A percentile compares a stretch with the other conserved stretches of the same genome.
phyloP scores from a whole-genome alignment of 106 monocot species.

The Iris macrosiphon region DNA sequence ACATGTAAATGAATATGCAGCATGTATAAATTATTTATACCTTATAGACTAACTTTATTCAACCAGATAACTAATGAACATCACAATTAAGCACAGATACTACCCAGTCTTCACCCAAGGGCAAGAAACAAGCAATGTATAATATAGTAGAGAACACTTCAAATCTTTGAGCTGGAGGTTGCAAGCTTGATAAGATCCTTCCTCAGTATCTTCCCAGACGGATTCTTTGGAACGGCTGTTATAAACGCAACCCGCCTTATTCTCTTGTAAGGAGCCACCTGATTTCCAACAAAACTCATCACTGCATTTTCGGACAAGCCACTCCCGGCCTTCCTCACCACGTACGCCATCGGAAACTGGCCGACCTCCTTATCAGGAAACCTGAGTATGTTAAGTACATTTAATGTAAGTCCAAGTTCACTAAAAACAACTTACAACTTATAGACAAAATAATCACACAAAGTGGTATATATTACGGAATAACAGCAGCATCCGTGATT shows the following conservation, averaged over 20 bases:
- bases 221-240: slow-evolving; percentile 64
- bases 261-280: slow-evolving; percentile 94
- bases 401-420: too few species aligned
- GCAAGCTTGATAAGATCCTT: slow-evolving; percentile 93
- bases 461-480: too few species aligned
- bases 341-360: slow-evolving; percentile 83
- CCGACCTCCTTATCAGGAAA: slow-evolving; percentile 74
- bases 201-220: slow-evolving; percentile 85
- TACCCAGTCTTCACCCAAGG: too few species aligned
- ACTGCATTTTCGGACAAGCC: slow-evolving; percentile 30
- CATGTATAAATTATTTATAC: too few species aligned
- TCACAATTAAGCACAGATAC: too few species aligned
- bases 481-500: slow-evolving; percentile 69
- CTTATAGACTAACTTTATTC: too few species aligned
- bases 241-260: slow-evolving; percentile 73
- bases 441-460: too few species aligned
- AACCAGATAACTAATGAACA: too few species aligned
- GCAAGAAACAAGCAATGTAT: too few species aligned
- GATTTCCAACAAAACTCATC: slow-evolving; percentile 66
- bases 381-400: slow-evolving; percentile 24
- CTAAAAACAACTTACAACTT: too few species aligned
- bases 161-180: slow-evolving; percentile 36
- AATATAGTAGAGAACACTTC: too few species aligned
- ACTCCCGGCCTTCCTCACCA: slow-evolving; percentile 59
- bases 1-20: too few species aligned